These are phyloP conservation scores for Aurantiochytrium sp. DNA, from an alignment of 108 stramenopile genomes.

Conservation along the genomic window DNA sequence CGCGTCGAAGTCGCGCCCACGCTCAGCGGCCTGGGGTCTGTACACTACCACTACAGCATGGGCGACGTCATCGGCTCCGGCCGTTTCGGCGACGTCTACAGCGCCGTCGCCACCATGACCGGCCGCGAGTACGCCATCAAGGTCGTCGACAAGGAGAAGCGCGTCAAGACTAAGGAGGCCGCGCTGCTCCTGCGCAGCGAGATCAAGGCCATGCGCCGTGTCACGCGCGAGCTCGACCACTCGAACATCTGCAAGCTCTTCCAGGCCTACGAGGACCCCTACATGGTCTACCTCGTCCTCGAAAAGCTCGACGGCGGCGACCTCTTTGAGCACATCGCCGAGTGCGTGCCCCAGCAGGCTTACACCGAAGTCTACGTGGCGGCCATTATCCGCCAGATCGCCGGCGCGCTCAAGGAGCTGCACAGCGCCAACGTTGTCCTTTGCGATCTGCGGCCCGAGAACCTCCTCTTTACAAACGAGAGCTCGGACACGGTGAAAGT, in stretches of 20 bases:
- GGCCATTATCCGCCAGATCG: not conserved
- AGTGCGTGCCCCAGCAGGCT: not conserved
- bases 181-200: not conserved
- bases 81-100: not conserved
- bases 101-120: conserved; percentile 21
- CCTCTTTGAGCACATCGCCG: not conserved
- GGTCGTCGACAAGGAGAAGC: conserved; percentile 24
- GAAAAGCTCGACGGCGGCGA: conserved; percentile 15
- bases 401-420: not conserved
- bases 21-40: not conserved
- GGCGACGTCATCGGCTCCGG: not conserved
- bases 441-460: conserved; percentile 5
- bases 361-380: not conserved
- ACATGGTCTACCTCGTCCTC: not conserved
- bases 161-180: conserved; percentile 22
- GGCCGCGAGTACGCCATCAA: conserved; percentile 24
- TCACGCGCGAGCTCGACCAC: conserved; percentile 10
- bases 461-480: not conserved
- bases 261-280: conserved; percentile 19
- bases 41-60: conserved; percentile 2
- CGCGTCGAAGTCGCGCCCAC: conserved; percentile 23
- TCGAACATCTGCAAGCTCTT: conserved; percentile 30
- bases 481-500: not conserved
- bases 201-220: not conserved
- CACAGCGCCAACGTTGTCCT: not conserved